Base-by-base conservation (phyloP, 495 filamentous ascomycete species). In the Saxispiralis lemnorum region DNA sequence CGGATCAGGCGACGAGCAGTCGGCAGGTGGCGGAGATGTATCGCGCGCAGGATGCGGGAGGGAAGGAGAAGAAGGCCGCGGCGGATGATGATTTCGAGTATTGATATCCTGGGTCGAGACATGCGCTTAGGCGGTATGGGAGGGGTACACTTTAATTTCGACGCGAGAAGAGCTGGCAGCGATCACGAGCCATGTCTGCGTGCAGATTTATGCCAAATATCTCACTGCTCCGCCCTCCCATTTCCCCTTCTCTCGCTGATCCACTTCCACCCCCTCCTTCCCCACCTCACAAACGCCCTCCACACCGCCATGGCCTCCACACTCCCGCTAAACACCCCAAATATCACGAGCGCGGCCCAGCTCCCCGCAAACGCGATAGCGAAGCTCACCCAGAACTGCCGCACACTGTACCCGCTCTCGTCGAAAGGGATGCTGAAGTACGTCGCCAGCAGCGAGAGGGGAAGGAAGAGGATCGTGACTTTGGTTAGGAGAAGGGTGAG, bases 1-100 rank as follows among this genome's bases (percentile, higher is more conserved):
- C 83, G 0, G 89, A 94, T 30, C 71, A 89, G 63, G 92, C 89
- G 31, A 96, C 88, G 17, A 81, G 67, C 15, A 80, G 71, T 35
- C 66, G 77, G 41, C 81, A 82, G 57, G 78, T 96, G 13, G 86
- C 85, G 6, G 89, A 97, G 61, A 92, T 97, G 87, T 97, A 96
- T 67, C 70, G 76, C 48, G 87, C 81, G 64, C 89, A 97, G 66
- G 87, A 93, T 62, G 76, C 76, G 41, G 83, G 94, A 24, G 62
- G 68, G 5, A 76, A 86, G 53, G 78, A 65, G 42, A 86, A 86
- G 61, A 77, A 73, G 1, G 75, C 79, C 16, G 77, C 76, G 11
- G 86, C 87, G 41, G 89, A 97, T 70, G 92, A 96, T 70, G 85
- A 96, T 64, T 97, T 94, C 63, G 89, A 97, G 65, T 97, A 97